A percentile compares a stretch with the other conserved stretches of the same genome.
Conservation (phyloP, 2,329 filamentous ascomycete species). For the Nothophoma quercina region DNA sequence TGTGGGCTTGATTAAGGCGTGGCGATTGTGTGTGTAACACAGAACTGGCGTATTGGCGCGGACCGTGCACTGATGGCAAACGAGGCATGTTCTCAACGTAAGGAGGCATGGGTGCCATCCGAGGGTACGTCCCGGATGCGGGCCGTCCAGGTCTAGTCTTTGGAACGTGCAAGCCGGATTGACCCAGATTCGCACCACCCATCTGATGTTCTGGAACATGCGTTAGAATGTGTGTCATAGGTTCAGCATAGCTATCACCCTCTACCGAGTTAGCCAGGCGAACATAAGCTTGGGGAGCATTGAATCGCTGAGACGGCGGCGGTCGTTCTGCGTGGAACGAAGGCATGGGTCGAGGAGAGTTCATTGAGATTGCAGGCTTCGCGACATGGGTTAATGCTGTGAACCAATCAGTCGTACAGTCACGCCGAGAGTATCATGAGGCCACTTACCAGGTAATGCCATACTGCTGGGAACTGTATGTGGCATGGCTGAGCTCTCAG, state of each 20-base stretch:
- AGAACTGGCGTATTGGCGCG: constrained; percentile 23
- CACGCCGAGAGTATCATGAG: constrained; percentile 1
- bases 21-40: constrained; percentile 24
- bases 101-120: constrained; percentile 6
- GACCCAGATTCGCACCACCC: constrained; percentile 1
- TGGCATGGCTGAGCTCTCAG: neutral
- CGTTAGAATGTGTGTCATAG: constrained; percentile 3
- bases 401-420: constrained; percentile 15
- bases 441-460: constrained; percentile 21
- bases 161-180: constrained; percentile 14
- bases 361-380: neutral
- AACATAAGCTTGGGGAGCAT: constrained; percentile 3
- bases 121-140: constrained; percentile 19
- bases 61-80: constrained; percentile 19
- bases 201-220: constrained; percentile 1
- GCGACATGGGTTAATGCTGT: constrained; percentile 14
- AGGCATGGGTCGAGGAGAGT: neutral
- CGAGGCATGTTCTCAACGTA: constrained; percentile 33
- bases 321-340: neutral
- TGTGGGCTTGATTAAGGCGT: constrained; percentile 18
- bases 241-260: neutral
- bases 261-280: neutral
- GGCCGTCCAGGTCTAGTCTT: constrained; percentile 20
- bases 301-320: neutral
- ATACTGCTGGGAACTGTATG: neutral